Conservation (phyloP, 331 rosid species). For the Rosa hybrid region DNA sequence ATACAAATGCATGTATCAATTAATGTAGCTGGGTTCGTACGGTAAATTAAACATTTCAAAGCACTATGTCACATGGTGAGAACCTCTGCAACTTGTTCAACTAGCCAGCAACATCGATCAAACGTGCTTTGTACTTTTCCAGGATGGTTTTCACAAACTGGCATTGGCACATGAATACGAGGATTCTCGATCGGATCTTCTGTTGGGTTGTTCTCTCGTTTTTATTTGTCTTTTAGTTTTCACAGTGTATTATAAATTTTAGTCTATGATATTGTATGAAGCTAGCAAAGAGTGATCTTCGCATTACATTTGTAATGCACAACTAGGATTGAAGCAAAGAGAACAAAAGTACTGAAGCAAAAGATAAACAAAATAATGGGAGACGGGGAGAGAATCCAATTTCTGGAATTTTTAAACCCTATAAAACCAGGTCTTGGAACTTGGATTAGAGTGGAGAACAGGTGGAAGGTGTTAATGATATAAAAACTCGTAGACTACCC, state of each 20-base stretch:
- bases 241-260: not conserved
- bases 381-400: not conserved
- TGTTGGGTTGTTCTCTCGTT: not conserved
- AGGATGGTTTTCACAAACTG: not conserved
- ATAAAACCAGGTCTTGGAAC: constrained; percentile 22
- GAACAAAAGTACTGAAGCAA: not conserved
- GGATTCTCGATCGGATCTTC: not conserved
- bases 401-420: not conserved
- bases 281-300: too few relatives aligned
- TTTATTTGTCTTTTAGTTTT: not conserved
- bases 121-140: not conserved
- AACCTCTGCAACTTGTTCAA: constrained; percentile 6
- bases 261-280: too few relatives aligned
- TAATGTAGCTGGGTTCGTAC: not conserved
- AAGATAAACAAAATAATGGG: too few relatives aligned
- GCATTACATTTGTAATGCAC: too few relatives aligned
- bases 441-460: constrained; percentile 22
- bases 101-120: not conserved
- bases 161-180: constrained; percentile 1
- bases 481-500: constrained; percentile 32
- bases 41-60: not conserved
- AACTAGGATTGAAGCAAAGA: not conserved
- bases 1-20: not conserved
- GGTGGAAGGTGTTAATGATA: constrained; percentile 21
- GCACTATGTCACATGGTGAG: not conserved